Base-by-base conservation (phyloP, 2,329 filamentous ascomycete species). In the Amphichorda felina region DNA sequence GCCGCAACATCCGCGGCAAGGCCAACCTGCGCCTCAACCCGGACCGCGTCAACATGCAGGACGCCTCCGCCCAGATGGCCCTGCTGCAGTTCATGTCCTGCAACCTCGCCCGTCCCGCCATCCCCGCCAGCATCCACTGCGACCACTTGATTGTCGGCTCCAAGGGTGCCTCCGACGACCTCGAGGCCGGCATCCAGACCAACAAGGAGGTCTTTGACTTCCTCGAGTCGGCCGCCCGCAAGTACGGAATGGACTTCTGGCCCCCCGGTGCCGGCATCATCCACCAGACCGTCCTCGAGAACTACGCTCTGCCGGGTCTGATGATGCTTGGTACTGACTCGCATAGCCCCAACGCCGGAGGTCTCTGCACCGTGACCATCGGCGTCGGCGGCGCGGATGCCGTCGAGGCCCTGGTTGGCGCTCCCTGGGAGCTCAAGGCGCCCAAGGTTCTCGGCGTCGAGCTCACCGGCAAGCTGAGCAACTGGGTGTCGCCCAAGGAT, bases 251-350 rank as follows among this genome's bases (percentile, higher is more conserved):
- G 55, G 87, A 94, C 57, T 94, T 94, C 54, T 94, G 87, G 88
- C 85, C 86, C 2, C 87, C 87, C 0, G 88, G 88, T 40, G 87
- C 88, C 7, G 88, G 87, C 43, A 94, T 94, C 45, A 94, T 98
- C 45, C 91, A 98, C 63, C 91, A 98, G 71, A 94, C 85, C 35
- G 91, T 98, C 16, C 63, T 98, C 48, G 91, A 98, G 66, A 96
- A 98, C 63, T 98, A 98, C 55, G 84, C 88, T 24, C 78, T 89
- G n/a, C 91, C 91, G 15, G 91, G 91, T 34, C 63, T 96, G 48
- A 95, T 98, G 88, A 96, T 98, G 87, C 73, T 98, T 28, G 91
- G 91, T 38, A 98, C 91, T 21, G 91, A 98, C 60, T 94, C 85
- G 51, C 91, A 98, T 60, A 95, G 87, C 31, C 91, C 91, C 30